Base-by-base conservation (phyloP, 257 asterid species). In the Verbascum thapsus region DNA sequence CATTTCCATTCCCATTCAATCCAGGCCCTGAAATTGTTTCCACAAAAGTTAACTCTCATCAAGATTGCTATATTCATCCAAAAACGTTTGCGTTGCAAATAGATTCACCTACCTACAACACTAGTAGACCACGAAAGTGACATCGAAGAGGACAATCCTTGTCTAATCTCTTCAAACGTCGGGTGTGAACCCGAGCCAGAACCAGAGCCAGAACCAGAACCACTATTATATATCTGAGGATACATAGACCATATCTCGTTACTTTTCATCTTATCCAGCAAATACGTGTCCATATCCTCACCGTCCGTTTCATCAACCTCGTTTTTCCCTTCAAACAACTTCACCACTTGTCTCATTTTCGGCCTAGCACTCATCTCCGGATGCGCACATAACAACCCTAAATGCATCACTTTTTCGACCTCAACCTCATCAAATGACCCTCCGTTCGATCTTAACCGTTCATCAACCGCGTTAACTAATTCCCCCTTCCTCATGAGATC, bases 271-370 rank as follows among this genome's bases (percentile, higher is more conserved):
- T 50, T 75, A 1, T 75, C 81, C 10, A 88, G 64, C 7, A 86
- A 80, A 26, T 82, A 65, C 0, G 35, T 20, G 1, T 74, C 81
- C 92, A 80, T 81, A 16, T 78, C 82, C 37, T 82, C 87, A 0
- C 16, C 66, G 16, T 66, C 89, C 0, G 57, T 10, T 34, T 80
- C 88, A 43, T 64, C 66, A 3, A 48, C 64, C 65, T 76, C 87
- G 20, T 7, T 66, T 62, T 62, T 83, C 65, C 81, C 82, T 55
- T 83, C 83, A 3, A 88, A 81, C 8, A 81, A 41, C 38, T 85
- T 85, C 74, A 79, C 80, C 1, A 77, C 87, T 49, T 79, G 90
- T 69, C 91, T 83, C 88, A 88, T 88, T 8, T 73, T 83, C 8
- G 94, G 91, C 79, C 96, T 76, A 1, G 67, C 70, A 9, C 50